These are phyloP conservation scores for Plasmopara muralis DNA, from an alignment of 352 stramenopile genomes.

Conservation along the genomic window DNA sequence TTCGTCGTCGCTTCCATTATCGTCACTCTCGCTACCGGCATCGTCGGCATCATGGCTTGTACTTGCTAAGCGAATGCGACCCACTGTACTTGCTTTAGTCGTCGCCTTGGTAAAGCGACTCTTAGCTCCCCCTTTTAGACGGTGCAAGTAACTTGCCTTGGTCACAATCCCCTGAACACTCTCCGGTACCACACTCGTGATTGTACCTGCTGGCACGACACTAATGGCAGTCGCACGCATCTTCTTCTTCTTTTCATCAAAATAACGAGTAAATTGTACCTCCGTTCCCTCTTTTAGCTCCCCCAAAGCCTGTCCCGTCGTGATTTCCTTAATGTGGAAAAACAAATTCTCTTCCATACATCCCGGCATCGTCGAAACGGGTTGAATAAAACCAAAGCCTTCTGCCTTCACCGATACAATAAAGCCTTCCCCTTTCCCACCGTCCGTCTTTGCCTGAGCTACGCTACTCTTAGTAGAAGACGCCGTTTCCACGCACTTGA, in stretches of 20 bases:
- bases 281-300: slow-evolving; percentile 70
- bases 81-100: slow-evolving; percentile 45
- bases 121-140: slow-evolving; percentile 32
- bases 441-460: slow-evolving; percentile 12
- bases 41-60: slow-evolving; percentile 21
- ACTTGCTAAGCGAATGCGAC: slow-evolving; percentile 39
- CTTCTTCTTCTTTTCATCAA: slow-evolving; percentile 76
- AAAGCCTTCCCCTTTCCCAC: slow-evolving; percentile 39
- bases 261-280: slow-evolving; percentile 48
- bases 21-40: slow-evolving; percentile 13
- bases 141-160: slow-evolving; percentile 54
- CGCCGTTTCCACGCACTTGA: slow-evolving; percentile 38
- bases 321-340: slow-evolving; percentile 76
- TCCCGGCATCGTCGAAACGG: slow-evolving; percentile 28
- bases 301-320: slow-evolving; percentile 36
- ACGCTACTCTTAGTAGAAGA: slow-evolving; percentile 13
- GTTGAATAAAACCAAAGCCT: slow-evolving; percentile 75
- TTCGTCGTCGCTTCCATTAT: slow-evolving; percentile 20
- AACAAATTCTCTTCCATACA: slow-evolving; percentile 55
- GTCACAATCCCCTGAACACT: slow-evolving; percentile 45
- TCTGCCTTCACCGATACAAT: slow-evolving; percentile 58
- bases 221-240: slow-evolving; percentile 39
- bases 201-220: slow-evolving; percentile 49
- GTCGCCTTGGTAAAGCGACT: slow-evolving; percentile 29
- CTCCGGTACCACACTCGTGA: slow-evolving; percentile 38